Conservation (phyloP, 108 stramenopile genomes). For the Asterionellopsis glacialis region DNA sequence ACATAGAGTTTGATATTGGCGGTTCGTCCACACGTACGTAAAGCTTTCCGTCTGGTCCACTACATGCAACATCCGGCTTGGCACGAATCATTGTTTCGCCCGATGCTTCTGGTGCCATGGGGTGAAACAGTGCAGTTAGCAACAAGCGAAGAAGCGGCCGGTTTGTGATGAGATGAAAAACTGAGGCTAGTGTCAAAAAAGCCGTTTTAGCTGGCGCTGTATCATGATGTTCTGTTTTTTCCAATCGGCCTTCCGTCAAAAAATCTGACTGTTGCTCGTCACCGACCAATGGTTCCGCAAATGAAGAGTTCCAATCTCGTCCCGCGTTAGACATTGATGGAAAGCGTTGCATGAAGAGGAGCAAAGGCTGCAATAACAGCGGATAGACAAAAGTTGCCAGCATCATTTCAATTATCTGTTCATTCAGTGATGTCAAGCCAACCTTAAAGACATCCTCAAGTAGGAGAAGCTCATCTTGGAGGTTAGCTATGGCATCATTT, state of each 20-base stretch:
- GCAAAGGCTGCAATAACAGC: constrained; percentile 71
- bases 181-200: constrained; percentile 61
- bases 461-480: constrained; percentile 80
- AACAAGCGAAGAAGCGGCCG: constrained; percentile 54
- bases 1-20: constrained; percentile 5
- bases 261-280: neutral
- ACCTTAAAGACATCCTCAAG: constrained; percentile 80
- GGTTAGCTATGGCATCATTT: constrained; percentile 49
- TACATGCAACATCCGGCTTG: constrained; percentile 46
- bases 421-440: constrained; percentile 78
- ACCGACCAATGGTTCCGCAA: neutral
- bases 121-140: constrained; percentile 75
- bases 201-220: constrained; percentile 78
- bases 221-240: neutral
- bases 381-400: constrained; percentile 88
- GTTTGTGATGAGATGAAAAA: constrained; percentile 71
- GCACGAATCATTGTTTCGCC: constrained; percentile 54
- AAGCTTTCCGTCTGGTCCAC: constrained; percentile 23
- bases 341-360: constrained; percentile 59
- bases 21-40: constrained; percentile 31
- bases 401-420: constrained; percentile 88
- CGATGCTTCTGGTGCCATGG: constrained; percentile 59
- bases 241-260: neutral
- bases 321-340: neutral
- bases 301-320: too few relatives aligned